phyloP scores from a whole-genome alignment of 805 yeast species.

The Grigorovia transvaalensis region DNA sequence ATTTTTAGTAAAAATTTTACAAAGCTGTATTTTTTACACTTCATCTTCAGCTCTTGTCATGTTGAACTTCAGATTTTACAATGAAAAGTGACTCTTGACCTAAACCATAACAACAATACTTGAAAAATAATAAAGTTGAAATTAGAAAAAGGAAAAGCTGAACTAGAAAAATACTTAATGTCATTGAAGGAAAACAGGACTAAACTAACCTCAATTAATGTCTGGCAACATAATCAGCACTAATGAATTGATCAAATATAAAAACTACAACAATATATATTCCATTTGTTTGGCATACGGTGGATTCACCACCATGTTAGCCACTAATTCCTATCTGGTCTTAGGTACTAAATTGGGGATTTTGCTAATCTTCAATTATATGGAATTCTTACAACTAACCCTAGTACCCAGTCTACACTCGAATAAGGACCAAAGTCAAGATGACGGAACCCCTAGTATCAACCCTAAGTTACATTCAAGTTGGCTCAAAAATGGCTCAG shows the following conservation, averaged over 20 bases:
- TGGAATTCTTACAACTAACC: conserved; percentile 44
- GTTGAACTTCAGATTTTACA: too few species aligned
- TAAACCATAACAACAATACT: too few species aligned
- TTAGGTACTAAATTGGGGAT: conserved; percentile 65
- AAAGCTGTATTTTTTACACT: too few species aligned
- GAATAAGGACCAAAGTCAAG: background rate
- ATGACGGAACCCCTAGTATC: conserved; percentile 3
- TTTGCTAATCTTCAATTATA: conserved; percentile 56
- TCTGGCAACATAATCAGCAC: background rate
- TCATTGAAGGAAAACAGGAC: too few species aligned
- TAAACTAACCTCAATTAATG: background rate
- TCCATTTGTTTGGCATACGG: conserved; percentile 35
- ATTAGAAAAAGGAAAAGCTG: too few species aligned
- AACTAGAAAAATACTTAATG: too few species aligned
- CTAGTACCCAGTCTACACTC: conserved; percentile 13
- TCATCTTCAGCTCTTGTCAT: too few species aligned
- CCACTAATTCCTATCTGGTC: conserved; percentile 38
- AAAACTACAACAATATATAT: conserved; percentile 13
- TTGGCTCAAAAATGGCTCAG: conserved; percentile 10
- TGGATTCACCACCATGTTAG: conserved; percentile 36
- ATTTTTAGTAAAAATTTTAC: too few species aligned
- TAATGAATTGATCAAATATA: background rate
- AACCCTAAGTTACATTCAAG: background rate
- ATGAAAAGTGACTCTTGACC: too few species aligned
- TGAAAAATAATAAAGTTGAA: too few species aligned